Evolutionary conservation across 2,329 filamentous ascomycete species (phyloP), one percentile per base, ranked within the genome.

Genomic region (Paraconiothyrium brasiliense): DNA sequence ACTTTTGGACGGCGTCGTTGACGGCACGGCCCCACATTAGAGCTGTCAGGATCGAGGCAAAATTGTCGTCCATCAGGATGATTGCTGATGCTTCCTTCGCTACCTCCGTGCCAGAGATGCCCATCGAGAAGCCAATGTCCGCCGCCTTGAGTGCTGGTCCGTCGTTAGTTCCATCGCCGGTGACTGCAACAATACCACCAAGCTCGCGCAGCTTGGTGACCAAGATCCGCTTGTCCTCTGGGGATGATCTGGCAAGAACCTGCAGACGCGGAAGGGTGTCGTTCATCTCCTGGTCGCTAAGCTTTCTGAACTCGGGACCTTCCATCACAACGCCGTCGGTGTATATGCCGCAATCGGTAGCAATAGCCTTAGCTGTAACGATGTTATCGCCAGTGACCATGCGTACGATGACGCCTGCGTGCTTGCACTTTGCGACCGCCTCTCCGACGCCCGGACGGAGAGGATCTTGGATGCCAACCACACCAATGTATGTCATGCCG

Each of bases 51-150:
- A 93, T 93, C 22, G 90, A 92, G 32, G 87, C 85, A 78, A 93
- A 93, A 80, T 93, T 93, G 77, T 93, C 91, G 72, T 93, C 91
- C 90, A 93, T 92, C n/a, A 93, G 82, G 68, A 93, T 92, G 64
- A 93, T 93, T 24, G 90, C 89, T 7, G 91, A 93, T 1, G 91
- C 91, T 77, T 93, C 90, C 79, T 93, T 93, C 54, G 91, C 91
- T 37, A 93, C 91, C 74, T 93, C 91, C 0, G 91, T 93, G 54
- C 91, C 91, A 8, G 90, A 85, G 58, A 93, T 91, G 65, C 91
- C 91, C 91, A 93, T 93, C 14, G 90, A 92, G 78, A 93, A 93
- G 10, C 91, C 91, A 54, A 93, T 89, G 71, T 93, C 91, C 6
- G 91, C 91, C 69, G 89, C 88, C 78, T 91, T 92, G 50, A 93